These are phyloP conservation scores for Cryphonectria radicalis DNA, from an alignment of 2,329 filamentous ascomycete genomes.

Conservation along the genomic window DNA sequence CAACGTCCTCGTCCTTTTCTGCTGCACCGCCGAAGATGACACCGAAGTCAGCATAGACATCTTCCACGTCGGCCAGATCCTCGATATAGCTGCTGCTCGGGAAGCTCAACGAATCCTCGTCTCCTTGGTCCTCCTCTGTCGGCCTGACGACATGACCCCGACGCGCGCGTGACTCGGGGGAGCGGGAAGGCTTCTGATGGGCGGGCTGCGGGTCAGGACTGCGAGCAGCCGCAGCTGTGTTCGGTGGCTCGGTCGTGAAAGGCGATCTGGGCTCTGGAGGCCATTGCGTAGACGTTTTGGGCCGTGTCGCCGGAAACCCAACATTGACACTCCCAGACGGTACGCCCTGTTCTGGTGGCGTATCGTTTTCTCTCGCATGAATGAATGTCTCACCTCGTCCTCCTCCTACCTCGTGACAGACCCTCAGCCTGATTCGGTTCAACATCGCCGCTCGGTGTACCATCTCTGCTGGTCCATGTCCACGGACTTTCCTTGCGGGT, in stretches of 20 bases:
- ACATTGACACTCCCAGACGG: no score
- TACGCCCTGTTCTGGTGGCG: neutral
- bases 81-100: constrained; percentile 51
- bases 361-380: neutral
- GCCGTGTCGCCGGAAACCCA: neutral
- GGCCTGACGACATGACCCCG: constrained; percentile 31
- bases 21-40: constrained; percentile 50
- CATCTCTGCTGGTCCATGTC: constrained; percentile 43
- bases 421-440: constrained; percentile 59
- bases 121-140: constrained; percentile 34
- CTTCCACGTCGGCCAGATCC: constrained; percentile 48
- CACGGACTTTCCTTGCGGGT: constrained; percentile 20
- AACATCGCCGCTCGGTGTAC: constrained; percentile 69
- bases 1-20: constrained; percentile 40
- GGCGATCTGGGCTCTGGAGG: neutral
- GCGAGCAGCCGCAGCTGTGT: neutral
- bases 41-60: constrained; percentile 60
- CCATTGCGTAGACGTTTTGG: neutral
- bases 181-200: constrained; percentile 35
- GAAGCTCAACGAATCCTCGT: constrained; percentile 53
- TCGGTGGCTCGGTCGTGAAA: neutral
- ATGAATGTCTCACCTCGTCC: constrained; percentile 35
- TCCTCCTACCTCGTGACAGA: constrained; percentile 44
- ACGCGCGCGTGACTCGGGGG: constrained; percentile 40
- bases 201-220: constrained; percentile 28